Percentiles rank a stretch among this genome's conserved stretches.
These are phyloP conservation scores for Suillus brevipes DNA, from an alignment of 768 basidiomycete genomes.

Conservation along the genomic window DNA sequence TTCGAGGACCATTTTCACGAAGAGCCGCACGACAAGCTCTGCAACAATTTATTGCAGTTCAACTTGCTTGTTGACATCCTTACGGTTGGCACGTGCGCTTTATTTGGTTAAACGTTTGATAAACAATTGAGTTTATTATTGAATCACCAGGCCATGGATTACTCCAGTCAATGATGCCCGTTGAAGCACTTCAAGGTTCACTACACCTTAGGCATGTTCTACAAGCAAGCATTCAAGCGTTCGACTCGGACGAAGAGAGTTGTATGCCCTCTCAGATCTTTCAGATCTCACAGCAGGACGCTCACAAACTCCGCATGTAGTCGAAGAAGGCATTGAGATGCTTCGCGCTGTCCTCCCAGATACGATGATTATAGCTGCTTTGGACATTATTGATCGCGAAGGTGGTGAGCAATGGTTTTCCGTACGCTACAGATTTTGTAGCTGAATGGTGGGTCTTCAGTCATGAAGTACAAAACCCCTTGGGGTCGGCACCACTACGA, in stretches of 20 bases:
- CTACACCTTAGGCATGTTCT: constrained; percentile 26
- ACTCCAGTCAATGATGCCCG: background rate
- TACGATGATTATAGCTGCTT: constrained; percentile 61
- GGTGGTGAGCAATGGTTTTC: constrained; percentile 46
- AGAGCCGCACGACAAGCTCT: too few species aligned
- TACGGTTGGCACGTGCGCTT: too few species aligned
- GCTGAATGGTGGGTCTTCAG: constrained; percentile 33
- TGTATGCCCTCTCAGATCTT: constrained; percentile 25
- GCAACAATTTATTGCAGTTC: too few species aligned
- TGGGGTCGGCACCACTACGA: constrained; percentile 65
- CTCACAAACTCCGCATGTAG: constrained; percentile 21
- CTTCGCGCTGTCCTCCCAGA: constrained; percentile 64
- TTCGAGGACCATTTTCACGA: background rate
- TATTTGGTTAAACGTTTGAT: too few species aligned
- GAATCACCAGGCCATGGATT: background rate
- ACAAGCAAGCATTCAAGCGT: constrained; percentile 34
- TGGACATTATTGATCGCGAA: constrained; percentile 75
- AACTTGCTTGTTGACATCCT: too few species aligned
- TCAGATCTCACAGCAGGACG: background rate
- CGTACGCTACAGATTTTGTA: background rate
- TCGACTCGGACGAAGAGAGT: constrained; percentile 27
- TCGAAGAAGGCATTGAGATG: constrained; percentile 56
- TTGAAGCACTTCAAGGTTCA: constrained; percentile 8
- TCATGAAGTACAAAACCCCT: constrained; percentile 57
- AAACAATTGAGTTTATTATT: background rate